These are phyloP conservation scores for Clonostachys sp. DNA, from an alignment of 2,329 filamentous ascomycete genomes.

Conservation along the genomic window DNA sequence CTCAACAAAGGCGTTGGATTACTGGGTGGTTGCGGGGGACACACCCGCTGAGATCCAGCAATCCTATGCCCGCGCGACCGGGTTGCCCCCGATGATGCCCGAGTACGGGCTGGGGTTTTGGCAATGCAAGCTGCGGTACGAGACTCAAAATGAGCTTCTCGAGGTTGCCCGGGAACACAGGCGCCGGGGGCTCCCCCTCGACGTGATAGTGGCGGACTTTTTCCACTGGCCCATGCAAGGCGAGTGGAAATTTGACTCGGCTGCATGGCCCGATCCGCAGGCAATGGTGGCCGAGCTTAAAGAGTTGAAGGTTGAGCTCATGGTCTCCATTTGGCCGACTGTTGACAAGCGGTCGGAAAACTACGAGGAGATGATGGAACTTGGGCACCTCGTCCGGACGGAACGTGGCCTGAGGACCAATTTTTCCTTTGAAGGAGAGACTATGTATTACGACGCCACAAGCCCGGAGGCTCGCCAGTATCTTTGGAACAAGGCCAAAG, in stretches of 20 bases:
- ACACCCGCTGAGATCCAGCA: constrained; percentile 50
- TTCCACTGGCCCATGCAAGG: constrained; percentile 65
- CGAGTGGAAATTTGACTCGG: constrained; percentile 62
- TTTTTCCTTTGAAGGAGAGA: constrained; percentile 55
- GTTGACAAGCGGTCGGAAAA: constrained; percentile 56
- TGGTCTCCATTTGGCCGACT: constrained; percentile 68
- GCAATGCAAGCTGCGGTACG: constrained; percentile 64
- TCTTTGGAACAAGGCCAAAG: constrained; percentile 53
- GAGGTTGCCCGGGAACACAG: constrained; percentile 55
- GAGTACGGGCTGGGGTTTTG: constrained; percentile 65
- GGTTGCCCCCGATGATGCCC: constrained; percentile 61
- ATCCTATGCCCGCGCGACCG: constrained; percentile 50
- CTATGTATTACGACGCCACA: constrained; percentile 59
- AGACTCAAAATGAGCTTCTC: constrained; percentile 60
- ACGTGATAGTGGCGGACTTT: constrained; percentile 62
- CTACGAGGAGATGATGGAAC: constrained; percentile 56
- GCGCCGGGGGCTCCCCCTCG: constrained; percentile 48
- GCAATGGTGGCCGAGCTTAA: constrained; percentile 60
- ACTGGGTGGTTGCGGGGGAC: constrained; percentile 58
- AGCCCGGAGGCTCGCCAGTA: constrained; percentile 53
- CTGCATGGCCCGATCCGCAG: constrained; percentile 61
- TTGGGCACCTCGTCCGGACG: constrained; percentile 53
- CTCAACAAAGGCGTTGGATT: constrained; percentile 54
- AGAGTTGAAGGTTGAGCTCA: constrained; percentile 54
- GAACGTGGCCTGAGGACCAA: constrained; percentile 54